Conservation (phyloP, 2,329 filamentous ascomycete genomes). For the Aspergillus neoniger region DNA sequence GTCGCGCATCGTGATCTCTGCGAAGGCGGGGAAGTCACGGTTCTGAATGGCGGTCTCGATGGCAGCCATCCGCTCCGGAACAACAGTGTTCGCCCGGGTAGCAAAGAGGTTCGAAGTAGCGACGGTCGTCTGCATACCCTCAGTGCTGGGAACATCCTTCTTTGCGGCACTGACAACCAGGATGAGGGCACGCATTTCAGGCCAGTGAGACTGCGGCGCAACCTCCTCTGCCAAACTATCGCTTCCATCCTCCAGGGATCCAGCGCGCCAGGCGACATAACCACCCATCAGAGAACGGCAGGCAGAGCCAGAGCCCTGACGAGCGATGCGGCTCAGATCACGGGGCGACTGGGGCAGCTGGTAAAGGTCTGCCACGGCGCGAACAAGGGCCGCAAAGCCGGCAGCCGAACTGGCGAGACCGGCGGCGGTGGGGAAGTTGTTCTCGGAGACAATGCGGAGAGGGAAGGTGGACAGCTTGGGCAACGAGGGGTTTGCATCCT, state of each 20-base stretch:
- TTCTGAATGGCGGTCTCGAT: conserved; percentile 81
- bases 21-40: conserved; percentile 83
- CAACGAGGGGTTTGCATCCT: conserved; percentile 70
- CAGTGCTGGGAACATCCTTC: conserved; percentile 90
- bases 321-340: conserved; percentile 83
- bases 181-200: conserved; percentile 87
- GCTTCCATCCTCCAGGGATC: conserved; percentile 71
- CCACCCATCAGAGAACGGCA: conserved; percentile 92
- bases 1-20: conserved; percentile 90
- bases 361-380: conserved; percentile 88
- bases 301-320: conserved; percentile 92
- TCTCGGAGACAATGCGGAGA: conserved; percentile 87
- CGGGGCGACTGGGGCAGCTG: conserved; percentile 76
- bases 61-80: conserved; percentile 76
- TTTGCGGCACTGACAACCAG: conserved; percentile 91
- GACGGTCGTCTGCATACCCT: conserved; percentile 97
- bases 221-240: conserved; percentile 90
- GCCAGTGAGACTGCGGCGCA: conserved; percentile 88
- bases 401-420: conserved; percentile 71
- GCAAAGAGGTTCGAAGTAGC: conserved; percentile 86
- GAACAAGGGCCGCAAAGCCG: conserved; percentile 68
- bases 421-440: conserved; percentile 98
- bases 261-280: conserved; percentile 93
- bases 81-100: conserved; percentile 71
- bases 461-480: conserved; percentile 77